Percentiles rank a stretch among this genome's conserved stretches.
These are phyloP conservation scores for Yamadazyma pseudoaaseri DNA, from an alignment of 1,139 yeast species.

Conservation along the genomic window DNA sequence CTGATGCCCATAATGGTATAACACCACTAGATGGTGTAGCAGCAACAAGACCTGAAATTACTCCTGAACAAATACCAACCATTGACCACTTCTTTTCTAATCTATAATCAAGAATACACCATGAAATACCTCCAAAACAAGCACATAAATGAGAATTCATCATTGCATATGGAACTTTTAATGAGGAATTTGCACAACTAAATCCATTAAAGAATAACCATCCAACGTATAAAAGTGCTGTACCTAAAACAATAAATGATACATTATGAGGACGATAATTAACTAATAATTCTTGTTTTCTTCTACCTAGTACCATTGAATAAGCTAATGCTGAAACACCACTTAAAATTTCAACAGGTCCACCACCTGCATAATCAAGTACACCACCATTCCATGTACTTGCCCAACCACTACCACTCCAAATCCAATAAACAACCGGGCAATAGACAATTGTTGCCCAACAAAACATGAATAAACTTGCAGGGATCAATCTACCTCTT, in stretches of 20 bases:
- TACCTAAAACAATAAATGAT: slow-evolving; percentile 79
- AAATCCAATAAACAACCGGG: slow-evolving; percentile 92
- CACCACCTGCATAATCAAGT: slow-evolving; percentile 96
- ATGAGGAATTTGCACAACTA: slow-evolving; percentile 63
- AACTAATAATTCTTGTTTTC: slow-evolving; percentile 79
- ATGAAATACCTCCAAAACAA: slow-evolving; percentile 85
- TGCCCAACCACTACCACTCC: slow-evolving; percentile 96
- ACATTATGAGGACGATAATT: slow-evolving; percentile 96
- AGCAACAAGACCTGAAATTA: slow-evolving; percentile 92
- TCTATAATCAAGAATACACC: slow-evolving; percentile 89
- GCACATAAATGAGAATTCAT: slow-evolving; percentile 91
- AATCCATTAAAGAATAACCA: slow-evolving; percentile 92
- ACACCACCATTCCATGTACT: slow-evolving; percentile 73
- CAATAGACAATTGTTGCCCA: slow-evolving; percentile 94
- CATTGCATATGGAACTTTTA: slow-evolving; percentile 77
- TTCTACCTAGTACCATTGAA: slow-evolving; percentile 76
- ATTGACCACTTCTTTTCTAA: slow-evolving; percentile 90
- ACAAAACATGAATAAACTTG: slow-evolving; percentile 74
- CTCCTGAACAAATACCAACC: slow-evolving; percentile 93
- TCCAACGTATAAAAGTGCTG: slow-evolving; percentile 63
- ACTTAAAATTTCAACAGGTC: slow-evolving; percentile 90
- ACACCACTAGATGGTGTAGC: slow-evolving; percentile 94
- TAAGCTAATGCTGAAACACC: slow-evolving; percentile 91
- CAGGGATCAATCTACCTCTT: slow-evolving; percentile 86
- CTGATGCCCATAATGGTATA: slow-evolving; percentile 90